phyloP scores from a whole-genome alignment of 108 stramenopile species.

The Seminavis robusta region DNA sequence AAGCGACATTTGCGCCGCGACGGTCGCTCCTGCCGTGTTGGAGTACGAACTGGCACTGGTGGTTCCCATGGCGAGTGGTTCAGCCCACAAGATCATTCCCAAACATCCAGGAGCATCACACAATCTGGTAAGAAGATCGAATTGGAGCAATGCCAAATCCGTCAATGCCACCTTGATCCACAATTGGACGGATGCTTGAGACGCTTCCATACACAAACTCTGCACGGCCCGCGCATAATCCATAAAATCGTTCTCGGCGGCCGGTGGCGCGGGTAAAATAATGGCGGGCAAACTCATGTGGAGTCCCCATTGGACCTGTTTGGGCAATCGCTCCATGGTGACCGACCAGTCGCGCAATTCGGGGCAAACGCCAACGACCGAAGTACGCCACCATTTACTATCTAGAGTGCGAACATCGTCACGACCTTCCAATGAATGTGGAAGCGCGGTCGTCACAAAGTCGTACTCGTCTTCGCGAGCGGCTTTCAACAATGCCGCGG shows the following conservation, averaged over 20 bases:
- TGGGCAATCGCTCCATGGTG: conserved; percentile 1
- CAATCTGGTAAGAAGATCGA: conserved; percentile 54
- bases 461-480: conserved; percentile 77
- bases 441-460: conserved; percentile 53
- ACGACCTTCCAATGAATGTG: conserved; percentile 15
- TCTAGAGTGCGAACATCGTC: conserved; percentile 8
- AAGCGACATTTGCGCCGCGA: conserved; percentile 23
- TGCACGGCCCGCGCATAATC: conserved; percentile 63
- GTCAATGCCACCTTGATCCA: conserved; percentile 69
- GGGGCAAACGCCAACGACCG: conserved; percentile 25
- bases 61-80: conserved; percentile 24
- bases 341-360: conserved; percentile 3
- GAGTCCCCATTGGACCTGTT: conserved; percentile 78
- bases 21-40: conserved; percentile 25
- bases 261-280: conserved; percentile 66
- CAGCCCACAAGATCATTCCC: conserved; percentile 43
- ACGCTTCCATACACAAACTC: conserved; percentile 27
- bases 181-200: conserved; percentile 57
- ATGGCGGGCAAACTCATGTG: conserved; percentile 92
- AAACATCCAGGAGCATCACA: conserved; percentile 65
- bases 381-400: conserved; percentile 33
- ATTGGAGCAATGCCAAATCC: conserved; percentile 35
- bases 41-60: neutral
- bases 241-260: conserved; percentile 10
- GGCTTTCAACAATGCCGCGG: too few relatives aligned